Conservation (phyloP, 345 rosid genomes). For the Gossypium mustelinum region DNA sequence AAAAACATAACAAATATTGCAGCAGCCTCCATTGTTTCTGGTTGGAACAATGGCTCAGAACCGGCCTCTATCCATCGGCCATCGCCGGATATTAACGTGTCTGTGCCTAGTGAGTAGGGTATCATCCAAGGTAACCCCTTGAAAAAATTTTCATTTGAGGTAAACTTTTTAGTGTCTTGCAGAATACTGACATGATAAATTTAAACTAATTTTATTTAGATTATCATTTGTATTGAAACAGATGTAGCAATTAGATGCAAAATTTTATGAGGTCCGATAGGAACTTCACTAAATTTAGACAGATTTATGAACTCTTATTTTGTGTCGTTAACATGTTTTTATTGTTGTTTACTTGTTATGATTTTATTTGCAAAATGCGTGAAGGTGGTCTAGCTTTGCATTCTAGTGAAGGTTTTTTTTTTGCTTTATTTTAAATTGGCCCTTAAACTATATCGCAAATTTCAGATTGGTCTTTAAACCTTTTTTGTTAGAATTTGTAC, state of each 20-base stretch:
- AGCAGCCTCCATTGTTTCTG: constrained; percentile 11
- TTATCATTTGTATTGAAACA: constrained; percentile 4
- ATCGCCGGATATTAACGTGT: constrained; percentile 49
- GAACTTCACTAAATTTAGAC: not conserved
- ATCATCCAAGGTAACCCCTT: not conserved
- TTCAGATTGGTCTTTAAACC: too few species aligned
- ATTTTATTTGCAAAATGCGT: too few species aligned
- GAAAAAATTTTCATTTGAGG: not conserved
- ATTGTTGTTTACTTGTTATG: not conserved
- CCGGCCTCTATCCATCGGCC: constrained; percentile 28
- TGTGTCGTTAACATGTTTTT: not conserved
- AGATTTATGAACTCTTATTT: constrained; percentile 1
- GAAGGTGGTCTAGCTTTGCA: too few species aligned
- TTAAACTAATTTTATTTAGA: not conserved
- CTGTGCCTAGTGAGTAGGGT: constrained; percentile 37
- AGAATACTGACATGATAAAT: not conserved
- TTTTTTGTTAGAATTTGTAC: too few species aligned
- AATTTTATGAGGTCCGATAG: not conserved
- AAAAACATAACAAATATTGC: constrained; percentile 15
- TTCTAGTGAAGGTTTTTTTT: not conserved
- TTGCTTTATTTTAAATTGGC: too few species aligned
- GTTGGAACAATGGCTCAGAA: constrained; percentile 36
- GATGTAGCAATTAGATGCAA: not conserved
- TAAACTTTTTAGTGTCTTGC: not conserved
- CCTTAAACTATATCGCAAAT: too few species aligned